phyloP scores from a whole-genome alignment of 108 stramenopile species.

The Nitzschia palea region DNA sequence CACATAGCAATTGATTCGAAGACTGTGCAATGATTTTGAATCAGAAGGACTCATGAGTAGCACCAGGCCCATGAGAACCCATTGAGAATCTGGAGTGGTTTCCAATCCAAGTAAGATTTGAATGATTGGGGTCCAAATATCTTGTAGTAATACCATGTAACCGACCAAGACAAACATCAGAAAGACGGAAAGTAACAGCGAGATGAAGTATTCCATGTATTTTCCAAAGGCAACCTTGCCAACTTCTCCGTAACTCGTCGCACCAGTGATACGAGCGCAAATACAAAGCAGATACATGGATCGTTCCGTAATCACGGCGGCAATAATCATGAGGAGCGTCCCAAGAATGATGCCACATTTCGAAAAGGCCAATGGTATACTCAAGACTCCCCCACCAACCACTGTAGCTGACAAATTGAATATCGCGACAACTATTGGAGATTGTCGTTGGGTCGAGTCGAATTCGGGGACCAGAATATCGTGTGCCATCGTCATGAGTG shows the following conservation, averaged over 20 bases:
- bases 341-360: constrained; percentile 74
- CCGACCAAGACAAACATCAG: constrained; percentile 70
- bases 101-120: background rate
- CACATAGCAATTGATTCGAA: constrained; percentile 83
- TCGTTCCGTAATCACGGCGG: constrained; percentile 57
- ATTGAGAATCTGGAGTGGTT: background rate
- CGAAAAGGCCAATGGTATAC: constrained; percentile 80
- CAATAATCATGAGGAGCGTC: constrained; percentile 60
- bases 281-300: constrained; percentile 68
- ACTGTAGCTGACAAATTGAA: constrained; percentile 88
- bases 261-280: constrained; percentile 70
- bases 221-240: constrained; percentile 66
- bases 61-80: constrained; percentile 49
- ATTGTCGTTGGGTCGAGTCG: constrained; percentile 45
- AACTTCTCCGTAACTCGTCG: constrained; percentile 70
- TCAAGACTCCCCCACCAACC: constrained; percentile 86
- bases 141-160: constrained; percentile 81
- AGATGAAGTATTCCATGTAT: constrained; percentile 48
- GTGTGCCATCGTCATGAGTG: background rate
- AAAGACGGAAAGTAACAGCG: constrained; percentile 57
- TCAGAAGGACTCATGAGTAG: constrained; percentile 55
- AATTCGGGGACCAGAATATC: constrained; percentile 43
- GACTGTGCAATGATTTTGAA: constrained; percentile 63
- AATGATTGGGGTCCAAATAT: constrained; percentile 50
- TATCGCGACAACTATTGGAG: constrained; percentile 49